Percentiles rank a stretch among this genome's conserved stretches.
Evolutionary conservation across 371 early-diverging fungal genomes (phyloP).

Genomic region (Zopfochytrium polystomum): DNA sequence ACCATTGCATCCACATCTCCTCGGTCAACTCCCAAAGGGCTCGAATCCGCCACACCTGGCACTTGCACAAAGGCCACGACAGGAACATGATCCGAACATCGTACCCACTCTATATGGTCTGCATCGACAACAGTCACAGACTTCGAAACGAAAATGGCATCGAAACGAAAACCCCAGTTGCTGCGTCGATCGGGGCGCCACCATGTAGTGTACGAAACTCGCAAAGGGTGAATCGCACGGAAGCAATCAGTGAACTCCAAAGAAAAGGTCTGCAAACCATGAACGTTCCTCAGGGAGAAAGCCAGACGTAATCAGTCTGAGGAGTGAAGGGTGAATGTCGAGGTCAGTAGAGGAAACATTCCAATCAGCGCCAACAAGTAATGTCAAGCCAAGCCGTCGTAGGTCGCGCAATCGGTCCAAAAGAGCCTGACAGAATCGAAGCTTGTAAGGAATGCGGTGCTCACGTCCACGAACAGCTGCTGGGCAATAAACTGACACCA

Average conservation of each 20-base stretch:
- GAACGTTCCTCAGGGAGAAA: constrained; percentile 11
- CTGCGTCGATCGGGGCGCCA: background rate
- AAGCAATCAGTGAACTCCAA: constrained; percentile 7
- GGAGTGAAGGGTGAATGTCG: constrained; percentile 7
- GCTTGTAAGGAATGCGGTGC: constrained; percentile 8
- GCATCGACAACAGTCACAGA: background rate
- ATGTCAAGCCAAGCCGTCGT: background rate
- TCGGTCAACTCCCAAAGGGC: too few relatives aligned
- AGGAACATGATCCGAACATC: constrained; percentile 12
- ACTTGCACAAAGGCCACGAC: too few relatives aligned
- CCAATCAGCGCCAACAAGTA: constrained; percentile 12
- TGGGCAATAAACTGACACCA: constrained; percentile 2
- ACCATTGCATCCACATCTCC: too few relatives aligned
- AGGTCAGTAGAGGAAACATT: constrained; percentile 3
- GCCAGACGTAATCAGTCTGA: background rate
- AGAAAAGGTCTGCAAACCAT: background rate
- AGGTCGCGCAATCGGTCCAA: background rate
- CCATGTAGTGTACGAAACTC: constrained; percentile 2
- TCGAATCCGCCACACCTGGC: too few relatives aligned
- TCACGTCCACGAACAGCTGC: background rate
- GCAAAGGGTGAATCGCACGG: background rate
- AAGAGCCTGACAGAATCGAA: constrained; percentile 3
- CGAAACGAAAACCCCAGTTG: constrained; percentile 4
- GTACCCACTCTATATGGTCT: constrained; percentile 5
- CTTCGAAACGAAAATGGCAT: constrained; percentile 2